Evolutionary conservation across 164 flowering plant species (phyloP).

Genomic region (Euptelea pleiosperma): DNA sequence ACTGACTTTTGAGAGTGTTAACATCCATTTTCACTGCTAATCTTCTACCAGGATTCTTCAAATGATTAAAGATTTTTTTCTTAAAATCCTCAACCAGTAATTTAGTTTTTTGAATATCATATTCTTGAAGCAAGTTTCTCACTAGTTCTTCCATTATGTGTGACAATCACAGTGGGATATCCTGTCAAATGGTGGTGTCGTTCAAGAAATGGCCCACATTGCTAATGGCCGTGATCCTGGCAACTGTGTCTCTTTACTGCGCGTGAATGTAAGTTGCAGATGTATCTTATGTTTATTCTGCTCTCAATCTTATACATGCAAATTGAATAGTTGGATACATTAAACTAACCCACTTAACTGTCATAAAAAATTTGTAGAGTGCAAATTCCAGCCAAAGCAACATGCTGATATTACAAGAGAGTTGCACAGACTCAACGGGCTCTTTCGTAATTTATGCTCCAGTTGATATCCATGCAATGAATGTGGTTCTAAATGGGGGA

Average conservation of each 20-base stretch:
- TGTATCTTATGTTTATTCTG: no score
- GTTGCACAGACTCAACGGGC: constrained; percentile 72
- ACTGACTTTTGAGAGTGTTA: no score
- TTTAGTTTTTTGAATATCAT: no score
- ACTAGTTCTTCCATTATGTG: neutral
- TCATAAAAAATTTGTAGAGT: no score
- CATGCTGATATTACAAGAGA: constrained; percentile 96
- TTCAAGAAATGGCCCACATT: constrained; percentile 89
- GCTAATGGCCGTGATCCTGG: constrained; percentile 92
- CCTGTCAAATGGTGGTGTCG: constrained; percentile 81
- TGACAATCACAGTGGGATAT: constrained; percentile 74
- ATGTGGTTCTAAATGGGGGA: constrained; percentile 75
- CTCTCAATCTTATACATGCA: no score
- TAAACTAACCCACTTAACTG: no score
- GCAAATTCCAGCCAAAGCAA: constrained; percentile 88
- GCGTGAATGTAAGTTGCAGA: constrained; percentile 62
- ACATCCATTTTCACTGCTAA: no score
- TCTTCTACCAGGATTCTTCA: no score
- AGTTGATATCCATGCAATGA: constrained; percentile 82
- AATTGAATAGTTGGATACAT: no score
- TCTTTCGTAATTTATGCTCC: constrained; percentile 90
- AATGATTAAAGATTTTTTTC: no score
- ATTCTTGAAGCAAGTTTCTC: neutral
- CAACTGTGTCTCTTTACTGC: constrained; percentile 72
- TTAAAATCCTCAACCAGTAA: no score